phyloP scores from a whole-genome alignment of 495 filamentous ascomycete species.

The Letharia columbiana region DNA sequence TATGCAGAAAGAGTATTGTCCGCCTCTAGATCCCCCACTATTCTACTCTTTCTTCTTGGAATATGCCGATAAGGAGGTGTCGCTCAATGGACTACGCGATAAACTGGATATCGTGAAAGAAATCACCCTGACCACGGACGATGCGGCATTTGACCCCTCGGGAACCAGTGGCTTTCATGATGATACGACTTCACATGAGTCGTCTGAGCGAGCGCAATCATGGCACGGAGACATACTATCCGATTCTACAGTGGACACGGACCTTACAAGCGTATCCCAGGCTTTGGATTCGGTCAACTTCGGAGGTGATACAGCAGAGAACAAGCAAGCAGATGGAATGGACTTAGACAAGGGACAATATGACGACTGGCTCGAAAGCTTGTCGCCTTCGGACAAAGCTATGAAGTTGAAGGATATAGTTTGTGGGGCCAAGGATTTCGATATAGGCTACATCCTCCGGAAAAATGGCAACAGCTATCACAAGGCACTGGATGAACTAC shows the following conservation, averaged over 20 bases:
- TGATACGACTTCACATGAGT: slow-evolving; percentile 22
- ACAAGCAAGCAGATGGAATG: slow-evolving; percentile 12
- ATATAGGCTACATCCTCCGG: slow-evolving; percentile 55
- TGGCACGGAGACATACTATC: slow-evolving; percentile 26
- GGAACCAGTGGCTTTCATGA: slow-evolving; percentile 46
- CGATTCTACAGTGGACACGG: slow-evolving; percentile 31
- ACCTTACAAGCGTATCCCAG: slow-evolving; percentile 37
- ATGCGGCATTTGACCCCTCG: slow-evolving; percentile 68
- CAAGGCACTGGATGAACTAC: slow-evolving; percentile 70
- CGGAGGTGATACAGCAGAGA: slow-evolving; percentile 23
- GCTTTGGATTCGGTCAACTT: slow-evolving; percentile 14
- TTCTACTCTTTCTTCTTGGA: slow-evolving; percentile 59
- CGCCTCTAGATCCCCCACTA: slow-evolving; percentile 53
- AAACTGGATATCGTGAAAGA: slow-evolving; percentile 51
- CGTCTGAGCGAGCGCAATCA: slow-evolving; percentile 24
- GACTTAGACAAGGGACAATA: slow-evolving; percentile 3
- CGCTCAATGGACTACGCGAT: slow-evolving; percentile 44
- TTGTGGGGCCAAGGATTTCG: slow-evolving; percentile 51
- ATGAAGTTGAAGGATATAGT: slow-evolving; percentile 58
- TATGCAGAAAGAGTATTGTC: slow-evolving; percentile 46
- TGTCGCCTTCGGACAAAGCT: slow-evolving; percentile 39
- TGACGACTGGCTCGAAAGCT: slow-evolving; percentile 31
- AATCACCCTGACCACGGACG: slow-evolving; percentile 54
- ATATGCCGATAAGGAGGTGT: slow-evolving; percentile 41
- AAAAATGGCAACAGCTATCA: slow-evolving; percentile 54